Evolutionary conservation across 345 rosid genomes (phyloP).

Genomic region (Sisymbrium altissimum): DNA sequence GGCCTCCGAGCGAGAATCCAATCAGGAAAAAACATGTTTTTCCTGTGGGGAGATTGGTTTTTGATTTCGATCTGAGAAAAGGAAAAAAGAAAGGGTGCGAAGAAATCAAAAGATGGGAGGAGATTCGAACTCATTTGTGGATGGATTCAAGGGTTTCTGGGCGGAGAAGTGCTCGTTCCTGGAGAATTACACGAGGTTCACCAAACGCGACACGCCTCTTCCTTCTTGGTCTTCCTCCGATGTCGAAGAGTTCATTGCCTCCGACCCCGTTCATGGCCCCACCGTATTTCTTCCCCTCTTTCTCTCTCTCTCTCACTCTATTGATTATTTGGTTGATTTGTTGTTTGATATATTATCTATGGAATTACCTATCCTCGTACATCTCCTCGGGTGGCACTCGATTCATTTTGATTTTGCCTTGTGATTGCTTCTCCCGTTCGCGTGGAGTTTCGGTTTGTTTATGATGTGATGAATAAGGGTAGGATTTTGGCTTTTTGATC

Average conservation of each 20-base stretch:
- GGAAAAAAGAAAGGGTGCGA: neutral
- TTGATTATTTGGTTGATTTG: neutral
- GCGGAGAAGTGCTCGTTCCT: slow-evolving; percentile 52
- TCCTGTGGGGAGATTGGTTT: too few relatives aligned
- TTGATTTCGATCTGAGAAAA: neutral
- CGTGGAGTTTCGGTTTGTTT: neutral
- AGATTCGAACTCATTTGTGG: slow-evolving; percentile 46
- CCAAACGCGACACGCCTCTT: slow-evolving; percentile 53
- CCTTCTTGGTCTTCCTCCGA: slow-evolving; percentile 85
- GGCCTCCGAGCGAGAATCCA: too few relatives aligned
- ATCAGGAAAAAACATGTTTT: too few relatives aligned
- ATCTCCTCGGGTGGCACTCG: too few relatives aligned
- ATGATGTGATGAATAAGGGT: neutral
- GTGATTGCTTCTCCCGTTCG: neutral
- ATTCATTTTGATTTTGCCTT: neutral
- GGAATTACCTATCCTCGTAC: neutral
- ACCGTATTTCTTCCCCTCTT: slow-evolving; percentile 38
- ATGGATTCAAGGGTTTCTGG: slow-evolving; percentile 56
- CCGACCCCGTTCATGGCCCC: slow-evolving; percentile 86
- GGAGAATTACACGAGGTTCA: slow-evolving; percentile 56
- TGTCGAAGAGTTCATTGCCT: slow-evolving; percentile 72
- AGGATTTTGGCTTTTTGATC: neutral
- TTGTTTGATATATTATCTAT: neutral
- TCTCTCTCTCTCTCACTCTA: neutral
- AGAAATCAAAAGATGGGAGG: slow-evolving; percentile 38